Base-by-base conservation (phyloP, 441 rosid species). In the Euphorbia celastroides region DNA sequence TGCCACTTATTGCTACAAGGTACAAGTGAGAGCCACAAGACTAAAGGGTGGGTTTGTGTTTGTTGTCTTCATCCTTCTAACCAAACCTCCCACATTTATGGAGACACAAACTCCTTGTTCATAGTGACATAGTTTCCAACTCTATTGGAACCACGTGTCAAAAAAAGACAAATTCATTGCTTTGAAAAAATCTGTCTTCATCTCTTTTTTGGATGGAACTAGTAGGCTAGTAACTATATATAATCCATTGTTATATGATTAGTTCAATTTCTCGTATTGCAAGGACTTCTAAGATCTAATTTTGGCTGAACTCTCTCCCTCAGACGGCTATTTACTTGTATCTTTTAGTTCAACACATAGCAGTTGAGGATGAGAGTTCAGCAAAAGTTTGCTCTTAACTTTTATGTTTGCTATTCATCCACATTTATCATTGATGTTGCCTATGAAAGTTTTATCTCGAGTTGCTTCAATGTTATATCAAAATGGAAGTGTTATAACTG, bases 251-350 rank as follows among this genome's bases (percentile, higher is more conserved):
- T n/a, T n/a, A n/a, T n/a, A n/a, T n/a, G n/a, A n/a, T n/a, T n/a
- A n/a, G n/a, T n/a, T n/a, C n/a, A n/a, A n/a, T n/a, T n/a, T n/a
- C n/a, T n/a, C n/a, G n/a, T n/a, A n/a, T n/a, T n/a, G n/a, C n/a
- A n/a, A n/a, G n/a, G 71, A 30, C 19, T 57, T 62, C n/a, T 38
- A 73, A 31, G 69, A 57, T 27, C 66, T 60, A 56, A 71, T 72
- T 34, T 64, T 69, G 73, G 68, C 70, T 62, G 62, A 81, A 79
- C 79, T 79, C 79, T 79, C 82, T 66, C 78, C 79, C 83, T 74
- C 79, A 80, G 72, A n/a, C 46, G 71, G 78, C 68, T 70, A 51
- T 68, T 58, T 27, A n/a, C n/a, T n/a, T n/a, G n/a, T n/a, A n/a
- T n/a, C n/a, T n/a, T n/a, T n/a, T n/a, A n/a, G n/a, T n/a, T 51